Conservation (phyloP, 495 filamentous ascomycete genomes). For the Rusavskia elegans region DNA sequence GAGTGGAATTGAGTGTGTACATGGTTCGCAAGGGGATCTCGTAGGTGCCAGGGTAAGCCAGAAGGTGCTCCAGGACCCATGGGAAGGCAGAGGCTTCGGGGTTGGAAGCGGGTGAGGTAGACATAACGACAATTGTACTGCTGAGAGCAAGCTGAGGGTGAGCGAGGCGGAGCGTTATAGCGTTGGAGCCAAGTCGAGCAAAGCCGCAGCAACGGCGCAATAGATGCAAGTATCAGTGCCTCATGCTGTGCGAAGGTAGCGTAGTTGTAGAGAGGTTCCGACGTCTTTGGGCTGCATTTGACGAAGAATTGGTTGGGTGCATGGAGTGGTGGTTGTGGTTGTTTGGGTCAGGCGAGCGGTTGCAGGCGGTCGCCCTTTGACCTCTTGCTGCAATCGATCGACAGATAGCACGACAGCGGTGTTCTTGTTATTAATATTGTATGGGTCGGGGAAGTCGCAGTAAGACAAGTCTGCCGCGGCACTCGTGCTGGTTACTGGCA, state of each 20-base stretch:
- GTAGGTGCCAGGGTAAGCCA: constrained; percentile 48
- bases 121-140: not conserved
- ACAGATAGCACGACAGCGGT: too few species aligned
- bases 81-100: constrained; percentile 30
- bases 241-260: not conserved
- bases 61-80: constrained; percentile 54
- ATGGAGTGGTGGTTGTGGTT: too few species aligned
- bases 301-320: too few species aligned
- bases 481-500: too few species aligned
- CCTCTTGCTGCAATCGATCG: too few species aligned
- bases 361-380: too few species aligned
- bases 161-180: constrained; percentile 1
- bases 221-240: not conserved
- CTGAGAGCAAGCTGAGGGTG: not conserved
- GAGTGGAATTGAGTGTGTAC: constrained; percentile 54
- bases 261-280: not conserved
- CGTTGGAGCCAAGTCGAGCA: not conserved
- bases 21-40: constrained; percentile 62
- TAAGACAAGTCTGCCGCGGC: too few species aligned
- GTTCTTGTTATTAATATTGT: too few species aligned
- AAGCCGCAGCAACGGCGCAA: not conserved
- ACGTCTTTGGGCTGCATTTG: not conserved
- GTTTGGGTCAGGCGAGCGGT: too few species aligned
- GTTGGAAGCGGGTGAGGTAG: constrained; percentile 9
- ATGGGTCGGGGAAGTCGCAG: too few species aligned